These are phyloP conservation scores for Globomyces sp. DNA, from an alignment of 371 early-diverging fungal genomes.

Conservation along the genomic window DNA sequence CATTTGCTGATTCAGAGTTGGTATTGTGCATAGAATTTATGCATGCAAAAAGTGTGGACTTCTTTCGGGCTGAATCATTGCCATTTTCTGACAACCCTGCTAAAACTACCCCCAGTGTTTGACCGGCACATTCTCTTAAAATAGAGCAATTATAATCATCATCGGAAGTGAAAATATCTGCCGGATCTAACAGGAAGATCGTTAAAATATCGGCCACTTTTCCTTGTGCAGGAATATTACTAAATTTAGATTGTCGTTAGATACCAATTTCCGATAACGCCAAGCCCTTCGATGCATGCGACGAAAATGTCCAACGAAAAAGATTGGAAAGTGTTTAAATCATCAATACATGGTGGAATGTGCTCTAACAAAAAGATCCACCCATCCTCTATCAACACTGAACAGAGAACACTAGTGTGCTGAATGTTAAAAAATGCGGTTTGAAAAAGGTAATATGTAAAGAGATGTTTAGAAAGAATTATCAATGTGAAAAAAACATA, in stretches of 20 bases:
- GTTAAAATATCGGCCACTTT: slow-evolving; percentile 57
- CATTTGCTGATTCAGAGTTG: neutral
- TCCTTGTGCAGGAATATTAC: slow-evolving; percentile 22
- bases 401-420: no score
- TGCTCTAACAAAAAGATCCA: no score
- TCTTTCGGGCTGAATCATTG: slow-evolving; percentile 25
- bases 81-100: slow-evolving; percentile 33
- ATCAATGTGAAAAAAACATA: no score
- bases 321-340: neutral
- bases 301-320: slow-evolving; percentile 18
- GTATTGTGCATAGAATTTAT: slow-evolving; percentile 25
- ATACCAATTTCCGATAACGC: slow-evolving; percentile 15
- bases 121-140: slow-evolving; percentile 2
- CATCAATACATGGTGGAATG: no score
- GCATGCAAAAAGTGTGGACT: slow-evolving; percentile 34
- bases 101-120: slow-evolving; percentile 5
- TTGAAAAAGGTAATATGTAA: no score
- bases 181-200: slow-evolving; percentile 63
- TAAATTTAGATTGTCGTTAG: slow-evolving; percentile 13
- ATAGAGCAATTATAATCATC: slow-evolving; percentile 28
- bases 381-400: no score
- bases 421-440: no score
- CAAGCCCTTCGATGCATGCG: slow-evolving; percentile 25
- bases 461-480: no score
- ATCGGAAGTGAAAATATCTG: slow-evolving; percentile 53